Conservation (phyloP, 805 yeast genomes). For the Starmerella stigmatis region DNA sequence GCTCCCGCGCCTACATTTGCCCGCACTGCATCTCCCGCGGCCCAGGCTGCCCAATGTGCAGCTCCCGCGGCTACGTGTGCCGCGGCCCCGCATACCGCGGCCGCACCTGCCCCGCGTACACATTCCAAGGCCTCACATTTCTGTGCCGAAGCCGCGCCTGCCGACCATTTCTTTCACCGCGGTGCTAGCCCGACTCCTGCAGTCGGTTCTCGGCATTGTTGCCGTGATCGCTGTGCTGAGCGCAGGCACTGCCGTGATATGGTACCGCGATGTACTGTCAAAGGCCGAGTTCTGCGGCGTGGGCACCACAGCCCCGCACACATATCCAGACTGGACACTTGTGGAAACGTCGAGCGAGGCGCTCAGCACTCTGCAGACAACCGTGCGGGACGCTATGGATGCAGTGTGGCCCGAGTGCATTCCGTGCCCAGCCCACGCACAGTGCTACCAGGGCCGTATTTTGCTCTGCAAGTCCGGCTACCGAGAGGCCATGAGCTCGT, state of each 20-base stretch:
- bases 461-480: constrained; percentile 65
- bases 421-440: constrained; percentile 72
- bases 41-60: neutral
- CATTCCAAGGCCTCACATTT: neutral
- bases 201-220: neutral
- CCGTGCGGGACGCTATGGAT: constrained; percentile 16
- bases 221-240: neutral
- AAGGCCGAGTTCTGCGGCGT: constrained; percentile 21
- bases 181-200: neutral
- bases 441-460: constrained; percentile 52
- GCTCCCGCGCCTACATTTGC: constrained; percentile 1
- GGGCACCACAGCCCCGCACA: constrained; percentile 3
- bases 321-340: constrained; percentile 18
- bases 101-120: constrained; percentile 4
- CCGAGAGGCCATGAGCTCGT: constrained; percentile 43
- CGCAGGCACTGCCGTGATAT: constrained; percentile 3
- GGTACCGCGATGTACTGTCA: constrained; percentile 16
- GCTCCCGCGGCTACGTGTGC: constrained; percentile 2
- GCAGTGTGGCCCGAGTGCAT: constrained; percentile 38
- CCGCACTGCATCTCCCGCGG: neutral
- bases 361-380: constrained; percentile 7
- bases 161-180: neutral
- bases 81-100: constrained; percentile 4
- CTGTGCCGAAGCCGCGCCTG: neutral
- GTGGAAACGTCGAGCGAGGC: constrained; percentile 6